Base-by-base conservation (phyloP, 176 grass and related monocot genomes). In the Oryza meridionalis region DNA sequence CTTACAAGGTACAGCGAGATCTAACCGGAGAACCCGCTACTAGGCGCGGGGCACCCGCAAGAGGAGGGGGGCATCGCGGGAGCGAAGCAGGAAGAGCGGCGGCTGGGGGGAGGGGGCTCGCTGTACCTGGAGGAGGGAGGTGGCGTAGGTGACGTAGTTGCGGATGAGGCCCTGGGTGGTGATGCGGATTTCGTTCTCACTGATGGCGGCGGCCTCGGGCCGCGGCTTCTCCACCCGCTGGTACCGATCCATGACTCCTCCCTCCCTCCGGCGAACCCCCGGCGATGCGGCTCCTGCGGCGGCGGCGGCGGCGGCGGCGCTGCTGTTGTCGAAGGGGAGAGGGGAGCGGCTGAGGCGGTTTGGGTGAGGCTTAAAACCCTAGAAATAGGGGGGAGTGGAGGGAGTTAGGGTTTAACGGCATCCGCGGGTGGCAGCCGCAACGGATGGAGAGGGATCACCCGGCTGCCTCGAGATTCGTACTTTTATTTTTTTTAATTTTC, bases 141-240 rank as follows among this genome's bases (percentile, higher is more conserved):
- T 85, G 67, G 93, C 96, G 61, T 98, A 98, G 83, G 90, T 98
- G 87, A 98, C 80, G 70, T 98, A 98, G 91, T 95, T 98, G 73
- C 93, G 89, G 85, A 98, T 94, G 87, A 93, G 93, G 58, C 96
- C 96, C 77, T 98, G 96, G 59, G 93, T 86, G 69, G 96, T 94
- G 91, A 98, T 94, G 75, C 96, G 91, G 89, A 98, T 93, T 87
- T 98, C 96, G 65, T 98, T 98, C 86, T 98, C 96, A 81, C 81
- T 94, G 73, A 98, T 98, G 82, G 87, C 81, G 51, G 84, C 64
- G 58, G 95, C 86, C 72, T 98, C 91, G 65, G 91, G 89, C 79
- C 93, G 89, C 65, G 96, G 96, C 88, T 93, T 93, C 91, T 98
- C 96, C 44, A 98, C 91, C 77, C 91, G 85, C 70, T 95, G 93